Percentiles rank a stretch among this genome's conserved stretches.
phyloP scores from a whole-genome alignment of 23 red algal genomes.

The Gracilaria vermiculophylla region DNA sequence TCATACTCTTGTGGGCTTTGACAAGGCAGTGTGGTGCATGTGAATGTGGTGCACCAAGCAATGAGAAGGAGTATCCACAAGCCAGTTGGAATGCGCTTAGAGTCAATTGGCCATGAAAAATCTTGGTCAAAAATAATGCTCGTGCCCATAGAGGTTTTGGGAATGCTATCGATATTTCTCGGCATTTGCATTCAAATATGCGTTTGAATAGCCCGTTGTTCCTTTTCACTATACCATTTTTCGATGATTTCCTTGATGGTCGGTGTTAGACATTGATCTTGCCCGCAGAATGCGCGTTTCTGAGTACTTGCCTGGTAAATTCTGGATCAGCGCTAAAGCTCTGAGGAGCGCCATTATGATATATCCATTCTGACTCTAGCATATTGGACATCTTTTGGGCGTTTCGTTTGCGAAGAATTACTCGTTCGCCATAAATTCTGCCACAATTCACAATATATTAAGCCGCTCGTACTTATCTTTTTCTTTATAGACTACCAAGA shows the following conservation, averaged over 20 bases:
- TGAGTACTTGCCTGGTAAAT: background rate
- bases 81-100: slow-evolving; percentile 16
- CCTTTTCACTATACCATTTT: slow-evolving; percentile 7
- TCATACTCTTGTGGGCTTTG: background rate
- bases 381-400: background rate
- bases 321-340: background rate
- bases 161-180: background rate
- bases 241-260: background rate
- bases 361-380: slow-evolving; percentile 15
- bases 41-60: background rate
- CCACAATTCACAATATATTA: background rate
- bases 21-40: background rate
- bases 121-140: slow-evolving; percentile 9
- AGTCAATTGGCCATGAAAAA: background rate
- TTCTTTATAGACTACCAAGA: background rate
- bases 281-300: background rate
- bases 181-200: background rate
- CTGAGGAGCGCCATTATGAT: background rate
- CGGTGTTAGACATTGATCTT: background rate
- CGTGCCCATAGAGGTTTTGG: background rate
- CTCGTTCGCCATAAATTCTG: slow-evolving; percentile 6
- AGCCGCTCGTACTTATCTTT: background rate
- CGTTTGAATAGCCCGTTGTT: slow-evolving; percentile 27
- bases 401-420: background rate
- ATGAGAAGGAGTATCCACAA: background rate